Conservation (phyloP, 345 rosid genomes). For the Eucalyptus albens region DNA sequence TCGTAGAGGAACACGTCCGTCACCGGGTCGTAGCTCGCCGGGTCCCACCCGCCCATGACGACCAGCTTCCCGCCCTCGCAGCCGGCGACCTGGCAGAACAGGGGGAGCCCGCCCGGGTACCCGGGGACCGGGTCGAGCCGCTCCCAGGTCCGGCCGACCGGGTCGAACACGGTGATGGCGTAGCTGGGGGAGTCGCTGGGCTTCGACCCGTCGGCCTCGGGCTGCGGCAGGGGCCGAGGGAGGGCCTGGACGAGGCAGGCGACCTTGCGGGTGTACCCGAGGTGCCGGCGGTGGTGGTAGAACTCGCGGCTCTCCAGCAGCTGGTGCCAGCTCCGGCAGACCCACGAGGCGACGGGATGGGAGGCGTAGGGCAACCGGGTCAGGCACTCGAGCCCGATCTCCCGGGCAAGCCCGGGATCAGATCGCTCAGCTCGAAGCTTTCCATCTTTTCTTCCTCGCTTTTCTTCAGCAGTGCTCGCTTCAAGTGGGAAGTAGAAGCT, state of each 20-base stretch:
- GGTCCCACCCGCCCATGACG: slow-evolving; percentile 71
- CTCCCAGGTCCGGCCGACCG: slow-evolving; percentile 23
- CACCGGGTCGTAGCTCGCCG: slow-evolving; percentile 35
- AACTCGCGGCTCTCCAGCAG: slow-evolving; percentile 28
- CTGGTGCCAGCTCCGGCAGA: slow-evolving; percentile 41
- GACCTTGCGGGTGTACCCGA: slow-evolving; percentile 22
- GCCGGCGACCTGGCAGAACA: slow-evolving; percentile 47
- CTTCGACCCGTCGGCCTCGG: neutral
- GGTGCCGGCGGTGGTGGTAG: slow-evolving; percentile 23
- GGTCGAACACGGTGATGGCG: slow-evolving; percentile 28
- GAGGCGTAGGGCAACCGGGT: slow-evolving; percentile 27
- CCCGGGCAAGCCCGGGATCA: slow-evolving; percentile 42
- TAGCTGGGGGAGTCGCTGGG: slow-evolving; percentile 15
- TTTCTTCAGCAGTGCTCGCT: neutral
- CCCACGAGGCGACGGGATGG: slow-evolving; percentile 30
- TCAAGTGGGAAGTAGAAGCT: neutral
- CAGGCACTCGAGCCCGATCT: slow-evolving; percentile 47
- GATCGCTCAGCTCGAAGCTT: slow-evolving; percentile 3
- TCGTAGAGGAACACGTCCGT: slow-evolving; percentile 43
- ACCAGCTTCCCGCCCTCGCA: slow-evolving; percentile 40
- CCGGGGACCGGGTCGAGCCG: slow-evolving; percentile 21
- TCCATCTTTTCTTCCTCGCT: neutral
- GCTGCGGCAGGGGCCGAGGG: neutral
- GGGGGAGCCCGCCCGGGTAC: slow-evolving; percentile 42
- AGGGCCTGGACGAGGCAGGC: slow-evolving; percentile 48